Evolutionary conservation across 2,329 filamentous ascomycete genomes (phyloP).

Genomic region (Talaromyces sp.): DNA sequence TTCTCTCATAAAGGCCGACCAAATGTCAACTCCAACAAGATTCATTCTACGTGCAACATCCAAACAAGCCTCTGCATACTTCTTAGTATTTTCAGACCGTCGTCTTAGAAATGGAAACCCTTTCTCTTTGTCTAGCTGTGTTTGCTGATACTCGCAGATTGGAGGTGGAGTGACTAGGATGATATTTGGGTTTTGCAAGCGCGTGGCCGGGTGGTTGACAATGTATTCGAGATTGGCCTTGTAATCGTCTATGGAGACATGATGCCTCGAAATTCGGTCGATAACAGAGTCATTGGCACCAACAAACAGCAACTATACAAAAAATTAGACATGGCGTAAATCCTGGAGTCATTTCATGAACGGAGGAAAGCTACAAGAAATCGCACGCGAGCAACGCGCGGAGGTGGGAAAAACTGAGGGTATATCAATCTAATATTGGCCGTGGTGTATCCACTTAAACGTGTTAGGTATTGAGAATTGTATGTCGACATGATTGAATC

Average conservation of each 20-base stretch:
- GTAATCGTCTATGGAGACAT: slow-evolving; percentile 71
- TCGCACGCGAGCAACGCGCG: slow-evolving; percentile 44
- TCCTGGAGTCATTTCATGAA: neutral
- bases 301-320: slow-evolving; percentile 64
- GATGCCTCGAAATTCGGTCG: slow-evolving; percentile 58
- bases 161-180: slow-evolving; percentile 75
- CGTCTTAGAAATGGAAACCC: slow-evolving; percentile 47
- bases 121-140: slow-evolving; percentile 41
- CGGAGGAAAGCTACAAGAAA: slow-evolving; percentile 31
- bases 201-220: slow-evolving; percentile 63
- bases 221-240: slow-evolving; percentile 66
- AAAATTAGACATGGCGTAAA: neutral
- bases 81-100: slow-evolving; percentile 57
- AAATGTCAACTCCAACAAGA: slow-evolving; percentile 70
- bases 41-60: slow-evolving; percentile 52
- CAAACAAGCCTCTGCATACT: slow-evolving; percentile 61
- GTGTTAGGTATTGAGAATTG: neutral
- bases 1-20: slow-evolving; percentile 67
- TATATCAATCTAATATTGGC: slow-evolving; percentile 65
- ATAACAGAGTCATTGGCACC: slow-evolving; percentile 89
- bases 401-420: slow-evolving; percentile 63
- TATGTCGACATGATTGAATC: neutral
- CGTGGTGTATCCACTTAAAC: slow-evolving; percentile 69
- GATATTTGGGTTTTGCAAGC: slow-evolving; percentile 67
- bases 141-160: slow-evolving; percentile 66